Conservation (phyloP, 192 early-diverging fungal species). For the Coemansia sp. region DNA sequence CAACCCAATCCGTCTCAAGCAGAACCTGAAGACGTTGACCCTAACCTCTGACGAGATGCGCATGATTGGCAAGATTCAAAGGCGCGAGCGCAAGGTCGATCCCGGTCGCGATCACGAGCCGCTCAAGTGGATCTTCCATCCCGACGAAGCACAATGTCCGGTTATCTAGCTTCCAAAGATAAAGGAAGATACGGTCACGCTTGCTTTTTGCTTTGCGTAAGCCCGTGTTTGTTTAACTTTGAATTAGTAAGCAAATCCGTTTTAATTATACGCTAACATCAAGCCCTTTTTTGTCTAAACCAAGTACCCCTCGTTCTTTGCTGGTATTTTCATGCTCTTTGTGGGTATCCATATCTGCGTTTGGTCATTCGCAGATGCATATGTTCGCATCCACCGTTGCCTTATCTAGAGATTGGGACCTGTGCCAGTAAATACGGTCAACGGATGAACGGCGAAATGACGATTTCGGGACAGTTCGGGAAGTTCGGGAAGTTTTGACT, state of each 20-base stretch:
- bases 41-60: constrained; percentile 40
- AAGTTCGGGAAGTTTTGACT: not conserved
- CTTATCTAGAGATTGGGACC: not conserved
- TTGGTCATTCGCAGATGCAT: not conserved
- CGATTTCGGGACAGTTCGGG: not conserved
- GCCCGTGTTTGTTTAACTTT: not conserved
- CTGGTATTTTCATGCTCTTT: not conserved
- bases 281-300: too few species aligned
- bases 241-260: too few species aligned
- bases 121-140: constrained; percentile 52
- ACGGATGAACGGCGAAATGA: not conserved
- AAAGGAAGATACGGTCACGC: not conserved
- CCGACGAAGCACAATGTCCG: constrained; percentile 38
- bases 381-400: not conserved
- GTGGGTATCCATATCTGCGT: not conserved
- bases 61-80: constrained; percentile 27
- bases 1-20: constrained; percentile 61
- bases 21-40: constrained; percentile 39
- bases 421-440: not conserved
- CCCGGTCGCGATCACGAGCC: constrained; percentile 22
- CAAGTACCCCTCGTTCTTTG: not conserved
- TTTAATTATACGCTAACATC: too few species aligned
- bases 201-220: not conserved
- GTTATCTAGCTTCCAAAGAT: constrained; percentile 19
- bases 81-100: constrained; percentile 42